A percentile compares a stretch with the other conserved stretches of the same genome.
phyloP scores from a whole-genome alignment of 495 filamentous ascomycete species.

The Aspergillus baeticus region DNA sequence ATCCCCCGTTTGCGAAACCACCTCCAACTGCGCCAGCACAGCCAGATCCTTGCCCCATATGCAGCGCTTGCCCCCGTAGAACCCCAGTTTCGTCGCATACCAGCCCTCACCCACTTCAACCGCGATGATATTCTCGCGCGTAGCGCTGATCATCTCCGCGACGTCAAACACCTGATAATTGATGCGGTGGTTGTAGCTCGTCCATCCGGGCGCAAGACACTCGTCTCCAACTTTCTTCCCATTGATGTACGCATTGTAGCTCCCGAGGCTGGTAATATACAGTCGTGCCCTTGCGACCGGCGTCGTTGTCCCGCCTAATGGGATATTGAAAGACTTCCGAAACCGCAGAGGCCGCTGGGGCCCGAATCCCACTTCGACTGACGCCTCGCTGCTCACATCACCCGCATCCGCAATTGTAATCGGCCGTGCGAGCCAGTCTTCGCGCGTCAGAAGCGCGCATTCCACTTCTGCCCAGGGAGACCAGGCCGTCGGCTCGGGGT shows the following conservation, averaged over 20 bases:
- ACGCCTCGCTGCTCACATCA: not conserved
- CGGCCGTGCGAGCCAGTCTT: not conserved
- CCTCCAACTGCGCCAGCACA: slow-evolving; percentile 44
- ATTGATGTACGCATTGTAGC: slow-evolving; percentile 54
- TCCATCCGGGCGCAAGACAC: slow-evolving; percentile 50
- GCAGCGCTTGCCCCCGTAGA: slow-evolving; percentile 23
- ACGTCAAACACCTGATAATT: slow-evolving; percentile 55
- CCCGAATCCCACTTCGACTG: no score
- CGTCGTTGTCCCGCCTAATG: not conserved
- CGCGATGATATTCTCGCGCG: slow-evolving; percentile 42
- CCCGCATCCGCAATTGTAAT: not conserved
- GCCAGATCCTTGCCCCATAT: slow-evolving; percentile 50
- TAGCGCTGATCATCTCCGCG: slow-evolving; percentile 25
- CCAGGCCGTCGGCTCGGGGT: not conserved
- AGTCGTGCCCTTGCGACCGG: slow-evolving; percentile 30
- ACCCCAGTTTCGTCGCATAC: slow-evolving; percentile 51
- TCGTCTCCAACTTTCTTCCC: slow-evolving; percentile 45
- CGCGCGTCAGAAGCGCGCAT: not conserved
- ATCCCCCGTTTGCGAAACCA: slow-evolving; percentile 22
- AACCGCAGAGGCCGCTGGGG: slow-evolving; percentile 29
- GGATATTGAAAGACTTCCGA: slow-evolving; percentile 24
- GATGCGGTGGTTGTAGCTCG: slow-evolving; percentile 49
- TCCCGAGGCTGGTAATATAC: slow-evolving; percentile 51
- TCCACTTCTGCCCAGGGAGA: not conserved
- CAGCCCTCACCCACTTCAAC: slow-evolving; percentile 55